Evolutionary conservation across 768 basidiomycete genomes (phyloP).

Genomic region (Saitozyma podzolica): DNA sequence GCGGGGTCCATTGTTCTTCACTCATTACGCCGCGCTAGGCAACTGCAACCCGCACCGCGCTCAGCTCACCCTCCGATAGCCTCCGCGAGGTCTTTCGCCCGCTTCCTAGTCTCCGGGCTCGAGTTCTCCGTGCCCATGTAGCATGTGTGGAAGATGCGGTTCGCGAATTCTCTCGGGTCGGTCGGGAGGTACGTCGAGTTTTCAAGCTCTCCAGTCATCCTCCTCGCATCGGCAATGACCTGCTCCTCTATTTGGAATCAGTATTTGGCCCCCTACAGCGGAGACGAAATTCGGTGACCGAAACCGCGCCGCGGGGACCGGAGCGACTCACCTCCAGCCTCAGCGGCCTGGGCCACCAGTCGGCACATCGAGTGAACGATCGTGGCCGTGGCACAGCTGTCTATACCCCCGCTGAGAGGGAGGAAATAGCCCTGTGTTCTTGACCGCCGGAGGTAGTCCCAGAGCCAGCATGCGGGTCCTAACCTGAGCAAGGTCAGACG

Average conservation of each 20-base stretch:
- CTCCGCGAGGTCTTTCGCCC: slow-evolving; percentile 81
- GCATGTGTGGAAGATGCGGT: slow-evolving; percentile 90
- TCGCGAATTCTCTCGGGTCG: slow-evolving; percentile 82
- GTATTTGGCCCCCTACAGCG: background rate
- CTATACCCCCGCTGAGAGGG: slow-evolving; percentile 92
- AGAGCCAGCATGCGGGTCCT: slow-evolving; percentile 99
- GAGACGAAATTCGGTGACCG: background rate
- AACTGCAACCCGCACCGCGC: background rate
- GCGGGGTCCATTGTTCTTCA: background rate
- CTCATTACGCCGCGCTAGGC: too few species aligned
- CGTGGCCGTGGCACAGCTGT: slow-evolving; percentile 93
- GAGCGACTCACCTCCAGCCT: slow-evolving; percentile 63
- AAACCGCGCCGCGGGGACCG: background rate
- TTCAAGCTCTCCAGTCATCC: slow-evolving; percentile 80
- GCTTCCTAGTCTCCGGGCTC: slow-evolving; percentile 73
- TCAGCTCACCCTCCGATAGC: slow-evolving; percentile 79
- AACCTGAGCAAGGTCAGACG: slow-evolving; percentile 59
- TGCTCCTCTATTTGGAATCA: slow-evolving; percentile 62
- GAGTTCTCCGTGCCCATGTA: slow-evolving; percentile 99
- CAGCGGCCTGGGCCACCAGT: slow-evolving; percentile 76
- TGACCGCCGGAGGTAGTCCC: slow-evolving; percentile 96
- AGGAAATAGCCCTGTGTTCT: slow-evolving; percentile 92
- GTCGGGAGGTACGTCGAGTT: slow-evolving; percentile 79
- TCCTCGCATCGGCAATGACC: slow-evolving; percentile 85
- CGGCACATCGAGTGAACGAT: slow-evolving; percentile 97